Conservation (phyloP, 108 stramenopile genomes). For the Seminavis robusta region DNA sequence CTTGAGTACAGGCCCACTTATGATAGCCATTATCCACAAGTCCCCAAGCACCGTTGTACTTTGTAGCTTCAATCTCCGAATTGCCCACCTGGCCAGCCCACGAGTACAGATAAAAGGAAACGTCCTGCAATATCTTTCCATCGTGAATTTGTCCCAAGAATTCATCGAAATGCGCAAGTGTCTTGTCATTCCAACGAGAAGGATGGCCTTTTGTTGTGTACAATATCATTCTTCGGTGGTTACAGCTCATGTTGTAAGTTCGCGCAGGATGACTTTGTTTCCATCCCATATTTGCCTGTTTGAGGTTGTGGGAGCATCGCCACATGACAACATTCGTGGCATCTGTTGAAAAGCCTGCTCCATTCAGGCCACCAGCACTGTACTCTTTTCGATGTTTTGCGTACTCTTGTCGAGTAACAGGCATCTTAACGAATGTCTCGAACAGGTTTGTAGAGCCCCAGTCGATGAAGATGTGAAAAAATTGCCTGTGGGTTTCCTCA, state of each 20-base stretch:
- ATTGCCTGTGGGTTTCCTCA: not conserved
- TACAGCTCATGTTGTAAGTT: conserved; percentile 1
- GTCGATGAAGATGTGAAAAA: not conserved
- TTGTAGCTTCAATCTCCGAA: no score
- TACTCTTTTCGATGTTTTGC: no score
- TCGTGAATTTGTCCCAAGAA: no score
- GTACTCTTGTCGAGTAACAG: no score
- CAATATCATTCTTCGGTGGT: not conserved
- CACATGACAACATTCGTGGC: no score
- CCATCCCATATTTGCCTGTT: not conserved
- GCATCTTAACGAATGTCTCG: not conserved
- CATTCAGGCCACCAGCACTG: no score
- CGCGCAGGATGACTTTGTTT: not conserved
- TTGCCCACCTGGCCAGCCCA: no score
- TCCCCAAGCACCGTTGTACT: conserved; percentile 23
- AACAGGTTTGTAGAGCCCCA: not conserved
- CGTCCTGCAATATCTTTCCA: no score
- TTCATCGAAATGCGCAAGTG: conserved; percentile 2
- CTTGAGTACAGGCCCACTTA: conserved; percentile 26
- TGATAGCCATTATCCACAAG: conserved; percentile 45
- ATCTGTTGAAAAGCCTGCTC: no score
- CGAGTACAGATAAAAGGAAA: no score
- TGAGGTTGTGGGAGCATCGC: no score
- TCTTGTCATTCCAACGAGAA: conserved; percentile 14
- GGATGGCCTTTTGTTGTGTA: conserved; percentile 1